A percentile compares a stretch with the other conserved stretches of the same genome.
phyloP scores from a whole-genome alignment of 139 green algal species.

The Desmodesmus armatus region DNA sequence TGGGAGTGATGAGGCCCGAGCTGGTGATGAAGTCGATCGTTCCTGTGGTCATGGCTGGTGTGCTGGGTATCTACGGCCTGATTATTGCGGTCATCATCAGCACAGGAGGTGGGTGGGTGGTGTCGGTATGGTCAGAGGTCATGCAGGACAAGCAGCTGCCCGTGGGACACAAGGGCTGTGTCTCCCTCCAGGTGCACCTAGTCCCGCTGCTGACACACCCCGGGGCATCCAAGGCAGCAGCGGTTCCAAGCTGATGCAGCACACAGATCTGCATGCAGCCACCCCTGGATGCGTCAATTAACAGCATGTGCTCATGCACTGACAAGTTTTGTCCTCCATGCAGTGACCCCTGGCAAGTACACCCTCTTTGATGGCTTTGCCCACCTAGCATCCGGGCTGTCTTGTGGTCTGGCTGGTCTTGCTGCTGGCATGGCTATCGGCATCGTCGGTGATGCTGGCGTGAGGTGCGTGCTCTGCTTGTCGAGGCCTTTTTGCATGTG shows the following conservation, averaged over 20 bases:
- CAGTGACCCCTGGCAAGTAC: constrained; percentile 92
- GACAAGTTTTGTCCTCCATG: neutral
- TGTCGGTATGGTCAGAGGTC: neutral
- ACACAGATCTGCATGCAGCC: no score
- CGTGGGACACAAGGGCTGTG: neutral
- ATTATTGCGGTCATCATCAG: constrained; percentile 99
- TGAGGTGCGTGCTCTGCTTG: constrained; percentile 84
- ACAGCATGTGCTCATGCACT: no score
- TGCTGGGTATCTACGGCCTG: constrained; percentile 99
- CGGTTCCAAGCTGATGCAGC: no score
- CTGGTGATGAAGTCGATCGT: constrained; percentile 99
- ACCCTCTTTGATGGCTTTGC: constrained; percentile 98
- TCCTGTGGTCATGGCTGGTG: constrained; percentile 98
- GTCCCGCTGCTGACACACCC: no score
- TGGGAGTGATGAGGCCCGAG: constrained; percentile 99
- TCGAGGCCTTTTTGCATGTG: no score
- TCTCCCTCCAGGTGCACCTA: no score
- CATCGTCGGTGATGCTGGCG: constrained; percentile 98
- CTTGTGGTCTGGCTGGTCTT: constrained; percentile 95
- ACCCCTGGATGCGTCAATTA: no score
- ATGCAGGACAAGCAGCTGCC: neutral
- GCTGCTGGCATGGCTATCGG: constrained; percentile 99
- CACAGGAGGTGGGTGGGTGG: constrained; percentile 80
- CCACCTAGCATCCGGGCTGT: constrained; percentile 93
- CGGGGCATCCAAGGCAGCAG: no score